Percentiles rank a stretch among this genome's conserved stretches.
These are phyloP conservation scores for Pascua sp. DNA, from an alignment of 1,284 basidiomycete genomes.

Conservation along the genomic window DNA sequence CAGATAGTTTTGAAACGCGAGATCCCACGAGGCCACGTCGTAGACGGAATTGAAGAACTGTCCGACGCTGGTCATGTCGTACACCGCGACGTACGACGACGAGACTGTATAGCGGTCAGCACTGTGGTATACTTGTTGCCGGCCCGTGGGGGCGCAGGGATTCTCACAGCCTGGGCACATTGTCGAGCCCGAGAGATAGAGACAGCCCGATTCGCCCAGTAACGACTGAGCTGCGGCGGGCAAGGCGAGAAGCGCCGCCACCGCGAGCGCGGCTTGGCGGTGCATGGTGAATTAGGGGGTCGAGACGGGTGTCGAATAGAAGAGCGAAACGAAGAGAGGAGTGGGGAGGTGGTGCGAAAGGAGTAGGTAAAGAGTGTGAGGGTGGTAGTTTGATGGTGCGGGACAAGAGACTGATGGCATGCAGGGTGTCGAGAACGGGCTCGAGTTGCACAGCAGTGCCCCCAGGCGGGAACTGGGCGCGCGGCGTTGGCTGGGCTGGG, in stretches of 20 bases:
- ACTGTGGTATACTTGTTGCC: background rate
- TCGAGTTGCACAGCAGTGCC: too few species aligned
- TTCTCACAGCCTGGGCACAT: conserved; percentile 11
- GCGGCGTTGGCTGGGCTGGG: too few species aligned
- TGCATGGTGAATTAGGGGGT: background rate
- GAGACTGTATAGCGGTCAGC: conserved; percentile 26
- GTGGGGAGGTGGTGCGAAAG: too few species aligned
- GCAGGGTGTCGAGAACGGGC: too few species aligned
- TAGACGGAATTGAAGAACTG: conserved; percentile 25
- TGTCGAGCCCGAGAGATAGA: conserved; percentile 8
- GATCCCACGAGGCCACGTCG: conserved; percentile 4
- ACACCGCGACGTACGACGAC: conserved; percentile 33
- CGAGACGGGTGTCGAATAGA: too few species aligned
- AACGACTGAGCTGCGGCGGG: background rate
- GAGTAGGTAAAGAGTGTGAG: too few species aligned
- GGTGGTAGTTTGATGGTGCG: too few species aligned
- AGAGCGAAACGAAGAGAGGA: too few species aligned
- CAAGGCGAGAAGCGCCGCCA: background rate
- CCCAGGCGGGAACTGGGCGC: too few species aligned
- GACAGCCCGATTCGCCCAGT: conserved; percentile 1
- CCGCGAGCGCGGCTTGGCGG: background rate
- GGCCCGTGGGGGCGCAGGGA: background rate
- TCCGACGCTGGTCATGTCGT: background rate
- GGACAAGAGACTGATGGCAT: too few species aligned
- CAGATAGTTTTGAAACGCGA: conserved; percentile 38